These are phyloP conservation scores for Cercospora zeae-maydis DNA, from an alignment of 2,329 filamentous ascomycete species.

Conservation along the genomic window DNA sequence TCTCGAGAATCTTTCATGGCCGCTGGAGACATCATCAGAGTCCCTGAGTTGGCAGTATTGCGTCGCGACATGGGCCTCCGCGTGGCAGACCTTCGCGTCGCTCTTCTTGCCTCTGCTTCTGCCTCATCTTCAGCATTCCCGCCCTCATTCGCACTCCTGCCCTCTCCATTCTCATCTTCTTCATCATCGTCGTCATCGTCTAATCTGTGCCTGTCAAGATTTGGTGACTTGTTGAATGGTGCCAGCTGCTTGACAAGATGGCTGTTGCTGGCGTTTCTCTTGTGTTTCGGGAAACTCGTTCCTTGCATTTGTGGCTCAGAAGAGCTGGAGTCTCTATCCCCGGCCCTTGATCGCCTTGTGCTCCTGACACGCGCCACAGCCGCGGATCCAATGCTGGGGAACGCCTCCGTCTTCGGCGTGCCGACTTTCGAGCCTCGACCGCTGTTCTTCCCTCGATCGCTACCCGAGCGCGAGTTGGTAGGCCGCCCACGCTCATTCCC, in stretches of 20 bases:
- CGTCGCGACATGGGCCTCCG: conserved; percentile 21
- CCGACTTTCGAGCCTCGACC: conserved; percentile 47
- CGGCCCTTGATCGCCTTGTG: conserved; percentile 38
- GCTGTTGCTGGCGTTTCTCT: conserved; percentile 33
- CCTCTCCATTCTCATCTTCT: conserved; percentile 3
- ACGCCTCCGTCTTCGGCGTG: conserved; percentile 46
- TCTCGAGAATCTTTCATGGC: conserved; percentile 15
- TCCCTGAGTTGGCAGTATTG: conserved; percentile 20
- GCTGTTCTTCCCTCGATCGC: conserved; percentile 33
- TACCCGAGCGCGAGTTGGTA: conserved; percentile 27
- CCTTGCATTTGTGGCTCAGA: conserved; percentile 34
- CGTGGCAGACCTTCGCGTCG: conserved; percentile 16
- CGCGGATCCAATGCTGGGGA: conserved; percentile 36
- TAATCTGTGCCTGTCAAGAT: conserved; percentile 33
- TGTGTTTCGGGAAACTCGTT: conserved; percentile 29
- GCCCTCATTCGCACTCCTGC: conserved; percentile 8
- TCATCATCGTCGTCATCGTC: conserved; percentile 37
- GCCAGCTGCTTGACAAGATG: conserved; percentile 40
- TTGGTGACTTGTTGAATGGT: conserved; percentile 39
- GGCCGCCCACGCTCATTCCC: conserved; percentile 17
- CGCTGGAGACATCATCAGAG: conserved; percentile 21
- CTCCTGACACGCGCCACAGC: conserved; percentile 44
- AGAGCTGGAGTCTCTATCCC: conserved; percentile 30
- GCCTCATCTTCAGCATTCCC: conserved; percentile 11
- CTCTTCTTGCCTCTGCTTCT: conserved; percentile 15